Conservation (phyloP, 208 protist genomes). For the Acanthamoeba sp. region DNA sequence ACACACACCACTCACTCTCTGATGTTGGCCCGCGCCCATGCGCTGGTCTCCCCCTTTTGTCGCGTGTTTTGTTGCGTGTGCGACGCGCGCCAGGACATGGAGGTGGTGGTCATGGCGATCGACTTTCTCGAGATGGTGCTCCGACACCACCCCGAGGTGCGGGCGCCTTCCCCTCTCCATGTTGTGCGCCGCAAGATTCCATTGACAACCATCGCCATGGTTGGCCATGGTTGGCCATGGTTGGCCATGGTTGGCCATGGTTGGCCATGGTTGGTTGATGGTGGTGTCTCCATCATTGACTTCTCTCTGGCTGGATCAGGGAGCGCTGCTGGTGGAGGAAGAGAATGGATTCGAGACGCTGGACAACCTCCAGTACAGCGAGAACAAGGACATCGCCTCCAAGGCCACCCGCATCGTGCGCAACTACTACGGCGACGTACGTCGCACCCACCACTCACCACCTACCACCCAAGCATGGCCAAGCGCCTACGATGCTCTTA, state of each 20-base stretch:
- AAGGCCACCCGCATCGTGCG: not conserved
- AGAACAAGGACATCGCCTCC: not conserved
- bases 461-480: too few species aligned
- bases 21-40: too few species aligned
- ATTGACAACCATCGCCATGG: not conserved
- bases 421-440: not conserved
- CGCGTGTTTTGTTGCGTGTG: too few species aligned
- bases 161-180: not conserved
- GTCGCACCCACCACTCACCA: too few species aligned
- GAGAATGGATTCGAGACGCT: not conserved
- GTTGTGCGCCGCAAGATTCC: not conserved
- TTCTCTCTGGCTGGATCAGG: not conserved
- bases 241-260: too few species aligned
- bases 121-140: constrained; percentile 1
- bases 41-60: too few species aligned
- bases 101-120: not conserved
- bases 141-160: not conserved
- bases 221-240: too few species aligned
- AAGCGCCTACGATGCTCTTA: too few species aligned
- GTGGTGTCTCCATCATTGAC: too few species aligned
- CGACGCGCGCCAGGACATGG: not conserved
- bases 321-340: not conserved
- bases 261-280: too few species aligned
- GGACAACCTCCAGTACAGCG: not conserved
- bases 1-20: too few species aligned